Conservation (phyloP, 305 asterid genomes). For the Stenogyne calaminthoides region DNA sequence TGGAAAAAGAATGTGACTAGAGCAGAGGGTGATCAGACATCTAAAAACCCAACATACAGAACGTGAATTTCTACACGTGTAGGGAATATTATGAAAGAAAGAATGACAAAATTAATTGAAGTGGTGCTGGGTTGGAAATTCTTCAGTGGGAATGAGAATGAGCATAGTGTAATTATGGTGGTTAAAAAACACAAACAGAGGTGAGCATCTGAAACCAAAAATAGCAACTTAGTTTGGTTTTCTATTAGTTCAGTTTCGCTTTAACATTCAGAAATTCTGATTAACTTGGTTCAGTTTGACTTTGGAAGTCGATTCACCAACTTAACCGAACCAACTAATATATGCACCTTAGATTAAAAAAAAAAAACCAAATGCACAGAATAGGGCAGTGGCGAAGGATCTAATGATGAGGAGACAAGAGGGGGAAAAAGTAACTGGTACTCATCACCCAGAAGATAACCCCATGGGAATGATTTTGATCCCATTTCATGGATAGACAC, state of each 20-base stretch:
- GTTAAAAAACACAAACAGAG: too few species aligned
- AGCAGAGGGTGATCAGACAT: background rate
- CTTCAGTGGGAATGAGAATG: too few species aligned
- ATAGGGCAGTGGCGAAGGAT: background rate
- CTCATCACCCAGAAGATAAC: background rate
- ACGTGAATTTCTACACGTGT: background rate
- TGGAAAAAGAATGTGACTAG: background rate
- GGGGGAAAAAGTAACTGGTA: background rate
- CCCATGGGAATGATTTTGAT: background rate
- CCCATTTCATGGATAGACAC: background rate
- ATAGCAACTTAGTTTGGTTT: background rate
- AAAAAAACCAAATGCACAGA: background rate
- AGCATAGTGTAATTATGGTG: too few species aligned
- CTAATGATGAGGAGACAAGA: background rate
- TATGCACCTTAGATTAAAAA: background rate
- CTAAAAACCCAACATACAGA: background rate
- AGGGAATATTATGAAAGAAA: background rate
- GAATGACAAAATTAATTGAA: background rate
- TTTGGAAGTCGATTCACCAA: too few species aligned
- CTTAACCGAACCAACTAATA: background rate
- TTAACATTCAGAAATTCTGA: too few species aligned
- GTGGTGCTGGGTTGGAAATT: too few species aligned
- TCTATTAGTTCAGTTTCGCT: too few species aligned
- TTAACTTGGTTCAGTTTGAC: too few species aligned
- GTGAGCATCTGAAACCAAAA: background rate